Evolutionary conservation across 2,329 filamentous ascomycete genomes (phyloP), one percentile per base, ranked within the genome.

Genomic region (Ophiostoma sp.): DNA sequence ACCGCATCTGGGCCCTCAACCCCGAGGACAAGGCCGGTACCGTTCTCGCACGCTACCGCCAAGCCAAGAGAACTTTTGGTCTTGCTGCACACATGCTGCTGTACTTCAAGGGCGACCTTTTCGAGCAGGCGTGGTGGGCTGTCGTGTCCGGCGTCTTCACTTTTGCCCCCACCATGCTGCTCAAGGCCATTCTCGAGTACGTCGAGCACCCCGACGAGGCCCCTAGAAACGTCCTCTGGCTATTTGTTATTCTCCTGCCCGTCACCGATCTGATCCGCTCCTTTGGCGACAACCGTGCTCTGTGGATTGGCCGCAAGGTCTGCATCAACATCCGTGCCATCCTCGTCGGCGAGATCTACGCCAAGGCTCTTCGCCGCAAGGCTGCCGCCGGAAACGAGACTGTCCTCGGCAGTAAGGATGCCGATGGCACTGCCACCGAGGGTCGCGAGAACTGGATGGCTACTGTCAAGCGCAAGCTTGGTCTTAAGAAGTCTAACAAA

Each of bases 311-410:
- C 20, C 90, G 95, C 70, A 97, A 93, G 79, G 91, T 98, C 72
- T 97, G 94, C 80, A 94, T 99, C 75, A 90, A 93, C 72, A 85
- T 98, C 62, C 90, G 94, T 73, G 94, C 95, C 68, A 95, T 99
- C 77, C 93, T 99, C 73, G 93, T 99, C 74, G 95, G 95, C 70
- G 95, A 99, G 77, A 95, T 99, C 66, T 99, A 99, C 78, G 92
- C 93, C 71, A 99, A 99, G 81, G 93, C 95, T 1, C 85, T 99
- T 23, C 89, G 96, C 73, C 89, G 95, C 75, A 96, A 96, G 79
- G 94, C 93, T 23, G 90, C 93, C 31, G 89, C 94, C 10, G 87
- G 89, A 23, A 85, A 84, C 52, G 93, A 98, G 74, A 89, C 90
- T 69, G 84, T 90, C 0, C 83, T 95, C 20, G 91, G 92, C 41